A percentile compares a stretch with the other conserved stretches of the same genome.
Evolutionary conservation across 768 basidiomycete species (phyloP).

Genomic region (Suillus weaverae): DNA sequence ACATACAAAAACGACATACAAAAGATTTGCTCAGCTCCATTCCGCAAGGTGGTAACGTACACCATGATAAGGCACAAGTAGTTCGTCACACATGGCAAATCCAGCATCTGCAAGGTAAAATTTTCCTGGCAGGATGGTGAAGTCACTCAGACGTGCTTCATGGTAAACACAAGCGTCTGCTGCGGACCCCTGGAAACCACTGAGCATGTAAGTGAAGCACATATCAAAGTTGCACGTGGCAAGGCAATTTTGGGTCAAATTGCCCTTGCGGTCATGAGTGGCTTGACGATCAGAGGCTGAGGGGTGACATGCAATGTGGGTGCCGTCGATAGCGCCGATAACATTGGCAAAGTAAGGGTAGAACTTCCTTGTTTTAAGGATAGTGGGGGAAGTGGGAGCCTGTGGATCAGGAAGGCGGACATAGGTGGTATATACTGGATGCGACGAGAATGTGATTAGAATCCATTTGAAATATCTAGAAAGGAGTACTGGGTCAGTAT

Average conservation of each 20-base stretch:
- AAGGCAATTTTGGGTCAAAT: conserved; percentile 37
- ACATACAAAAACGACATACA: not conserved
- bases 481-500: no score
- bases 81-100: conserved; percentile 13
- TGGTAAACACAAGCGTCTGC: conserved; percentile 37
- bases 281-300: conserved; percentile 12
- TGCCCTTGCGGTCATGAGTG: conserved; percentile 21
- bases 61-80: conserved; percentile 38
- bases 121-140: conserved; percentile 32
- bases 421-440: conserved; percentile 27
- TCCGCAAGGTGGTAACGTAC: conserved; percentile 38
- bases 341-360: conserved; percentile 26
- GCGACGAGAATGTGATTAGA: conserved; percentile 23
- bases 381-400: conserved; percentile 13
- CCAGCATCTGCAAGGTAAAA: conserved; percentile 28
- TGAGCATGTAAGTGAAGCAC: conserved; percentile 37
- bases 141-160: conserved; percentile 26
- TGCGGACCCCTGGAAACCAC: conserved; percentile 41
- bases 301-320: conserved; percentile 18
- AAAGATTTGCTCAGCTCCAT: conserved; percentile 20
- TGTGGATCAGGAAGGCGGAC: conserved; percentile 16
- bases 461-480: conserved; percentile 32
- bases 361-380: conserved; percentile 21
- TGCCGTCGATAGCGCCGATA: conserved; percentile 30
- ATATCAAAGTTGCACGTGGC: conserved; percentile 34